Percentiles rank a stretch among this genome's conserved stretches.
phyloP scores from a whole-genome alignment of 176 grass and related monocot genomes.

The Tuctoria greenei region DNA sequence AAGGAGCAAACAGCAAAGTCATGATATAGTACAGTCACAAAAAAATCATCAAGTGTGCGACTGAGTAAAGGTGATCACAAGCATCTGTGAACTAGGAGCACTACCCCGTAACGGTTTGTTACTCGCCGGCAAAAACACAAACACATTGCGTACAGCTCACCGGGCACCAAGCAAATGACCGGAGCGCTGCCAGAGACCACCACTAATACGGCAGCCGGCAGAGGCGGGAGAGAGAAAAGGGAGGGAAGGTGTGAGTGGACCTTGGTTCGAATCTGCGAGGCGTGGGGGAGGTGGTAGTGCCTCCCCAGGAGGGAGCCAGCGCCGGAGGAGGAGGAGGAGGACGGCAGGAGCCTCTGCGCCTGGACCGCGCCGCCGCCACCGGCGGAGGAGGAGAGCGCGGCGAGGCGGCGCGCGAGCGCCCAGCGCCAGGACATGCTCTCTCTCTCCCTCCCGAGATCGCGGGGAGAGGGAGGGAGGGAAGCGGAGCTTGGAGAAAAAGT shows the following conservation, averaged over 20 bases:
- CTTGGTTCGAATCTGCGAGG: conserved; percentile 45
- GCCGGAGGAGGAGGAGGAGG: background rate
- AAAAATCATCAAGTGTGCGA: background rate
- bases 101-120: background rate
- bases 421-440: conserved; percentile 47
- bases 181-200: background rate
- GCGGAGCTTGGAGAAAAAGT: conserved; percentile 51
- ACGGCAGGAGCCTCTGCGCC: conserved; percentile 31
- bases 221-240: background rate
- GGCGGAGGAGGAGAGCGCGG: conserved; percentile 14
- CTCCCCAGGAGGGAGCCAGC: conserved; percentile 5
- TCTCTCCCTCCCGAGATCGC: conserved; percentile 36
- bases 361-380: background rate
- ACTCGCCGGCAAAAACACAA: conserved; percentile 17
- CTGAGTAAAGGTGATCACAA: background rate
- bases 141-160: conserved; percentile 17
- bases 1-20: background rate
- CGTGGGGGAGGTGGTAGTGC: background rate
- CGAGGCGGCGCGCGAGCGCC: conserved; percentile 44
- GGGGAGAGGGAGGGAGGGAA: background rate
- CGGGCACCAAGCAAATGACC: background rate
- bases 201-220: background rate
- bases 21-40: background rate
- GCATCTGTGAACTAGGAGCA: background rate
- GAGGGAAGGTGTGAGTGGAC: conserved; percentile 21